These are phyloP conservation scores for Pleurotus eryngii DNA, from an alignment of 768 basidiomycete species.

Conservation along the genomic window DNA sequence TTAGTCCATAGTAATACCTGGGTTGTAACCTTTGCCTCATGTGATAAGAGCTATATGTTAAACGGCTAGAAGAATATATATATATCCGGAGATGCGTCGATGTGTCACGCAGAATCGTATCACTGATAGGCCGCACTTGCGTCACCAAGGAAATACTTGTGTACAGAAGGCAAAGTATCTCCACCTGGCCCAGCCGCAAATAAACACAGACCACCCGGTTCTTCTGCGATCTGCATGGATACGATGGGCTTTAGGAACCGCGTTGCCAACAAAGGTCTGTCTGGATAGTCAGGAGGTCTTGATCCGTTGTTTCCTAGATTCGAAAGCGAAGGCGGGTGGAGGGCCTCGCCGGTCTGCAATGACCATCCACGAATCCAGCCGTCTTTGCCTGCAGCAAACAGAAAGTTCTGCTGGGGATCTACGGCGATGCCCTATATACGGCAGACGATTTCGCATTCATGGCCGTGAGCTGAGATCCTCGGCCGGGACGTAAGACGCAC, in stretches of 20 bases:
- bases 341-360: constrained; percentile 45
- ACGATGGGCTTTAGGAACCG: constrained; percentile 36
- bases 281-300: neutral
- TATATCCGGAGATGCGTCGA: too few relatives aligned
- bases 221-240: constrained; percentile 48
- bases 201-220: constrained; percentile 37
- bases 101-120: too few relatives aligned
- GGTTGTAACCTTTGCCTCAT: too few relatives aligned
- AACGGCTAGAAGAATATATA: too few relatives aligned
- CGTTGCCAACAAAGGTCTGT: constrained; percentile 27
- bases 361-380: constrained; percentile 67
- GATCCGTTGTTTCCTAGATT: neutral
- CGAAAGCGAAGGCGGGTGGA: constrained; percentile 20
- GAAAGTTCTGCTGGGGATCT: constrained; percentile 52
- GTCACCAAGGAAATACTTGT: too few relatives aligned
- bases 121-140: neutral
- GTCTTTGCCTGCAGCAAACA: constrained; percentile 74
- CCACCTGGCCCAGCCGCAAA: constrained; percentile 47
- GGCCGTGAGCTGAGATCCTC: neutral
- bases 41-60: too few relatives aligned
- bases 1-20: too few relatives aligned
- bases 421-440: constrained; percentile 52
- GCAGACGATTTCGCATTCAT: neutral
- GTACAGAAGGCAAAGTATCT: constrained; percentile 11
- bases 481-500: constrained; percentile 32